A percentile compares a stretch with the other conserved stretches of the same genome.
Conservation (phyloP, 2,329 filamentous ascomycete species). For the Penicillium sumatraense region DNA sequence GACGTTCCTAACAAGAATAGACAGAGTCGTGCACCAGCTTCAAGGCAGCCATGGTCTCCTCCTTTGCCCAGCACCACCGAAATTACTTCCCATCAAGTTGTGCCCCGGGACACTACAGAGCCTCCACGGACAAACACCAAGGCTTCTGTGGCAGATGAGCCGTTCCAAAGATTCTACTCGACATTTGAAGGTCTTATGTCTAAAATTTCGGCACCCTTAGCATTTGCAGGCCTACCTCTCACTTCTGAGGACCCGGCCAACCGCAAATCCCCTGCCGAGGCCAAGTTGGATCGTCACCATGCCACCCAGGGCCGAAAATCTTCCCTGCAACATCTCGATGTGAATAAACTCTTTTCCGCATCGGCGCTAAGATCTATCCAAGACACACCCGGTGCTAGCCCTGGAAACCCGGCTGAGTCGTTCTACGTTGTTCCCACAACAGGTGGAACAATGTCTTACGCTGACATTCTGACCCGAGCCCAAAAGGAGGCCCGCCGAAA, state of each 20-base stretch:
- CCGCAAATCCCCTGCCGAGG: conserved; percentile 40
- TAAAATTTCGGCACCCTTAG: conserved; percentile 84
- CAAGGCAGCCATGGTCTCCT: conserved; percentile 41
- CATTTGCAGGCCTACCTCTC: conserved; percentile 89
- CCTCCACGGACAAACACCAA: conserved; percentile 19
- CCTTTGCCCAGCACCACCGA: conserved; percentile 40
- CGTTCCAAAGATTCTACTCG: conserved; percentile 88
- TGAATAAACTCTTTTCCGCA: conserved; percentile 81
- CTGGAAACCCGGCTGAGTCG: conserved; percentile 66
- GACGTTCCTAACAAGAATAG: conserved; percentile 32
- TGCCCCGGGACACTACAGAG: conserved; percentile 36
- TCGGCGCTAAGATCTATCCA: conserved; percentile 80
- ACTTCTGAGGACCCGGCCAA: conserved; percentile 51
- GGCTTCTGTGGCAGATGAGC: conserved; percentile 63
- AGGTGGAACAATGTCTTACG: conserved; percentile 90
- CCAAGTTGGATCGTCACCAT: conserved; percentile 43
- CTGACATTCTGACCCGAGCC: conserved; percentile 73
- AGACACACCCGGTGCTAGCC: conserved; percentile 64
- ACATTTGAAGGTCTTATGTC: conserved; percentile 89
- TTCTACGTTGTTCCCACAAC: conserved; percentile 96
- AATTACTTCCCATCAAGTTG: conserved; percentile 38
- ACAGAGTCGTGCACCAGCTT: conserved; percentile 23
- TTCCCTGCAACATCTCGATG: conserved; percentile 67
- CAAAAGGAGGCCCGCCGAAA: conserved; percentile 49
- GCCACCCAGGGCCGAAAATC: conserved; percentile 47